Evolutionary conservation across 352 stramenopile species (phyloP).

Genomic region (Globisporangium spiculum): DNA sequence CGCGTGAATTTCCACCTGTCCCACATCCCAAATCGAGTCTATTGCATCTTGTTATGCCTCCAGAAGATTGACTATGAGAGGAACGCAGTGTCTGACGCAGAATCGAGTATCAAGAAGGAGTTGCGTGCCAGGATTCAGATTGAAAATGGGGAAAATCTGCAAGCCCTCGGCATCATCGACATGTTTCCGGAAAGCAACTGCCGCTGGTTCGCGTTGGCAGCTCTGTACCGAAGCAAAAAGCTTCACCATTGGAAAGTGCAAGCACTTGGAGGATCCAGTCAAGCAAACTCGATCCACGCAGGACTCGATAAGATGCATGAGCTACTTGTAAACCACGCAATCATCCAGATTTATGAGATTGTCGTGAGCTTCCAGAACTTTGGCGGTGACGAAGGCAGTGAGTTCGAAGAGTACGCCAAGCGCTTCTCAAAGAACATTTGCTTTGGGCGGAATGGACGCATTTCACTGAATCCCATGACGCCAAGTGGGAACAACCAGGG

Average conservation of each 20-base stretch:
- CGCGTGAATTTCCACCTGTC: slow-evolving; percentile 41
- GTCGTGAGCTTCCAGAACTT: slow-evolving; percentile 30
- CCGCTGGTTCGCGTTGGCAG: slow-evolving; percentile 50
- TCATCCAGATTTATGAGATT: slow-evolving; percentile 66
- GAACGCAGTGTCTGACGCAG: neutral
- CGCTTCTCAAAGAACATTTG: slow-evolving; percentile 57
- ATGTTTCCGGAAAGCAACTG: slow-evolving; percentile 23
- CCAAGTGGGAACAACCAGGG: neutral
- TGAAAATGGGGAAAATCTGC: slow-evolving; percentile 47
- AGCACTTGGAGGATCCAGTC: slow-evolving; percentile 33
- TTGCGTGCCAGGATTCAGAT: slow-evolving; percentile 31
- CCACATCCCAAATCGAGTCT: slow-evolving; percentile 36
- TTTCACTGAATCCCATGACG: slow-evolving; percentile 29
- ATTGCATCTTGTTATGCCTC: slow-evolving; percentile 54
- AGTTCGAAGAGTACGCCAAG: slow-evolving; percentile 40
- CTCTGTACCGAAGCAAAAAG: slow-evolving; percentile 53
- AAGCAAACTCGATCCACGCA: slow-evolving; percentile 46
- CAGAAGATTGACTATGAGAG: slow-evolving; percentile 21
- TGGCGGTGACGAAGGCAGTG: slow-evolving; percentile 10
- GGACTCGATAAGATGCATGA: slow-evolving; percentile 53
- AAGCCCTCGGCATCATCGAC: slow-evolving; percentile 51
- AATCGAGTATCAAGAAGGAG: slow-evolving; percentile 4
- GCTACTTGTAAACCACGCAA: slow-evolving; percentile 39
- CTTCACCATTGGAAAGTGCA: slow-evolving; percentile 47
- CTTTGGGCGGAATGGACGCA: slow-evolving; percentile 59